These are phyloP conservation scores for Parachlorella kessleri DNA, from an alignment of 139 green algal species.

Conservation along the genomic window DNA sequence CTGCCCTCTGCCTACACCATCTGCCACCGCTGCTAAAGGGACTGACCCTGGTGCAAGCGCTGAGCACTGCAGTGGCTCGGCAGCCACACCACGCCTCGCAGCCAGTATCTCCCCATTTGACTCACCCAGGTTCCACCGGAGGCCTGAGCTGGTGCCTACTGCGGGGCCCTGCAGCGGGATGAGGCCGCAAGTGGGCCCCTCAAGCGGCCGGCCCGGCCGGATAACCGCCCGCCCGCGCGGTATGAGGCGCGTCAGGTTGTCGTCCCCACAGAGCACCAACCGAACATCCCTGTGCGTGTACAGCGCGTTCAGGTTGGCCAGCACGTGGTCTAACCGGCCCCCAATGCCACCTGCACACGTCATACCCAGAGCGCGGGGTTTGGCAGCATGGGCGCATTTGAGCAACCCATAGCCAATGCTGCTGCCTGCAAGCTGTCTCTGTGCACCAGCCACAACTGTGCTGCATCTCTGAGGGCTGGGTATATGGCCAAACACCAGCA, in stretches of 20 bases:
- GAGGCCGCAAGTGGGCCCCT: conserved; percentile 89
- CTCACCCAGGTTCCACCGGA: conserved; percentile 84
- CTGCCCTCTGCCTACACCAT: neutral
- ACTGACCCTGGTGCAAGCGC: no score
- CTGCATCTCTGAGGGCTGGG: no score
- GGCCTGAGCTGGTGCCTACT: conserved; percentile 60
- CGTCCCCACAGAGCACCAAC: conserved; percentile 82
- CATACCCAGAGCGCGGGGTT: no score
- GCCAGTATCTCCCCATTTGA: no score
- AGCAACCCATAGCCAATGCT: no score
- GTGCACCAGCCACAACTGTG: no score
- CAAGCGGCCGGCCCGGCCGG: conserved; percentile 41
- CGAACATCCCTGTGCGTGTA: conserved; percentile 68
- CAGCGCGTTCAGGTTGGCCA: conserved; percentile 85
- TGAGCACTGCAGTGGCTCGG: no score
- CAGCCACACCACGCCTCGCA: no score
- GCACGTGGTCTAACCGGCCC: conserved; percentile 91
- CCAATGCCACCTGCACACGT: conserved; percentile 77
- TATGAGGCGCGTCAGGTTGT: conserved; percentile 84
- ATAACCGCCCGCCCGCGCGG: conserved; percentile 61
- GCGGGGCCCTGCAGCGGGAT: conserved; percentile 72
- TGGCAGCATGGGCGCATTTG: no score
- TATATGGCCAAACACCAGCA: no score
- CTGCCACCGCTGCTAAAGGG: no score
- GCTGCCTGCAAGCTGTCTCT: no score